A percentile compares a stretch with the other conserved stretches of the same genome.
phyloP scores from a whole-genome alignment of 1,139 yeast species.

The Pichia sp. region DNA sequence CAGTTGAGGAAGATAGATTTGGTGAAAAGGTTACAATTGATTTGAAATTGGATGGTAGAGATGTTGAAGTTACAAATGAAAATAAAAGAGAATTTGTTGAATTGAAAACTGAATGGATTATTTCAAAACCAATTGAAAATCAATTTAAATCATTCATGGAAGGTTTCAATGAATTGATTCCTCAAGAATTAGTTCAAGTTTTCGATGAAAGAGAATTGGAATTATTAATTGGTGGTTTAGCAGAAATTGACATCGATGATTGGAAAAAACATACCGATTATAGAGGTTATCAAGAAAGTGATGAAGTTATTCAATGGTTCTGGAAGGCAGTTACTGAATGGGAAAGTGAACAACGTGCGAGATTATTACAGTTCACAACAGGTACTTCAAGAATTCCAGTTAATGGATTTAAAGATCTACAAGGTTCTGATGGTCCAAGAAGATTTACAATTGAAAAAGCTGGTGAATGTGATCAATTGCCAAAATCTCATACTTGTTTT shows the following conservation, averaged over 20 bases:
- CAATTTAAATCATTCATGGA: conserved; percentile 94
- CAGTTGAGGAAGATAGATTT: conserved; percentile 93
- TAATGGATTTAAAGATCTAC: conserved; percentile 95
- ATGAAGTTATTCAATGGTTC: conserved; percentile 97
- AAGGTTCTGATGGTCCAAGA: conserved; percentile 98
- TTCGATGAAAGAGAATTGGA: conserved; percentile 97
- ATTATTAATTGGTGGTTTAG: conserved; percentile 93
- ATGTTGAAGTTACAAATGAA: conserved; percentile 88
- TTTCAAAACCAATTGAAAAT: conserved; percentile 85
- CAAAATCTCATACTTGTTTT: conserved; percentile 83
- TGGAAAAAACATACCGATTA: conserved; percentile 99
- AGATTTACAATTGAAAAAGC: conserved; percentile 97
- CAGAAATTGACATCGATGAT: conserved; percentile 95
- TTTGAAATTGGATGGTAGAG: conserved; percentile 79
- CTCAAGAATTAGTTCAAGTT: conserved; percentile 92
- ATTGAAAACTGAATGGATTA: conserved; percentile 93
- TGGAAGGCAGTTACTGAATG: conserved; percentile 91
- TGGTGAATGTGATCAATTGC: conserved; percentile 87
- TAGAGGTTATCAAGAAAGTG: conserved; percentile 94
- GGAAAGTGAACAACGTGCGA: conserved; percentile 95
- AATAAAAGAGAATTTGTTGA: conserved; percentile 95
- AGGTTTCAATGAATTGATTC: conserved; percentile 95
- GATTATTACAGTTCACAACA: conserved; percentile 91
- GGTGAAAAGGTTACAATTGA: conserved; percentile 91
- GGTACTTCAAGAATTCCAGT: conserved; percentile 99